Percentiles rank a stretch among this genome's conserved stretches.
Conservation (phyloP, 164 flowering plant genomes). For the grape (Vitis vinifera) region DNA sequence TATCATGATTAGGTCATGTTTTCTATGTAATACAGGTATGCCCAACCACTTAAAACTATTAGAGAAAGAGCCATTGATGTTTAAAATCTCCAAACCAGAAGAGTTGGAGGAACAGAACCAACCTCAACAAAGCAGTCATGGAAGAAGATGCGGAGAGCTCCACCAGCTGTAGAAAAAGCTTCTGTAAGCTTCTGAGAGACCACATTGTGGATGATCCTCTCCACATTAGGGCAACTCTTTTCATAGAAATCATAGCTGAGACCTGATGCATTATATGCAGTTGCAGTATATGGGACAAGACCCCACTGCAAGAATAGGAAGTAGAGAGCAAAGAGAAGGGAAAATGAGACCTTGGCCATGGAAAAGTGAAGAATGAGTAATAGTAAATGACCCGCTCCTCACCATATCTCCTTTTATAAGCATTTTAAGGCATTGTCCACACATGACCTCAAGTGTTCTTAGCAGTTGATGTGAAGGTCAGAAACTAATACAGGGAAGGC, state of each 20-base stretch:
- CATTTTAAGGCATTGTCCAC: not conserved
- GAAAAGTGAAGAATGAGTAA: not conserved
- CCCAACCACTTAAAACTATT: too few species aligned
- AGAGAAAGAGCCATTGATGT: not conserved
- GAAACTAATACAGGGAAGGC: too few species aligned
- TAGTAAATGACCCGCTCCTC: not conserved
- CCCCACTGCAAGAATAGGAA: not conserved
- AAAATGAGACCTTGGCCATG: not conserved
- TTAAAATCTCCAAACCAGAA: not conserved
- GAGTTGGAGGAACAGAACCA: not conserved
- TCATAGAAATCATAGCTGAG: constrained; percentile 21
- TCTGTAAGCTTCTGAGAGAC: constrained; percentile 18
- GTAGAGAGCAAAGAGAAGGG: not conserved
- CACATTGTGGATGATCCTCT: constrained; percentile 22
- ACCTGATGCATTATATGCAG: not conserved
- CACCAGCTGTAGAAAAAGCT: constrained; percentile 21
- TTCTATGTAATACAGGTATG: too few species aligned
- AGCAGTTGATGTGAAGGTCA: too few species aligned
- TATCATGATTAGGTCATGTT: too few species aligned
- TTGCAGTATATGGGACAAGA: not conserved
- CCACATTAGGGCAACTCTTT: constrained; percentile 24
- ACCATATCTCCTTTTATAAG: not conserved
- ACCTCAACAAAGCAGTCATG: constrained; percentile 11
- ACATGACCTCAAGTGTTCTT: too few species aligned
- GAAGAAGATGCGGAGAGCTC: constrained; percentile 11